Percentiles rank a stretch among this genome's conserved stretches.
Conservation (phyloP, 306 rosid species). For the Luffa acutangula region DNA sequence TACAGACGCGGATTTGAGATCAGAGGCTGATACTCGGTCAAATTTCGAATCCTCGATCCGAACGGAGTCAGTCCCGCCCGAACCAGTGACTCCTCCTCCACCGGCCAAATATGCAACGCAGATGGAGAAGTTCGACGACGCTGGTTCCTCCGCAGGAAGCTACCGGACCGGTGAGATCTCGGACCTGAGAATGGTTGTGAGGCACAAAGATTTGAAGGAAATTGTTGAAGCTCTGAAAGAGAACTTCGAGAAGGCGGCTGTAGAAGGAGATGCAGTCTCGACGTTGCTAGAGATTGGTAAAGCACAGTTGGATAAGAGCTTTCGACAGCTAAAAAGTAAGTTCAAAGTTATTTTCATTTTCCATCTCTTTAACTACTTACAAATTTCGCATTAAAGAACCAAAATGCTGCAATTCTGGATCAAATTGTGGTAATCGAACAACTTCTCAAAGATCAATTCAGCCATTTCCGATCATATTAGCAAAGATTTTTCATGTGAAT, state of each 20-base stretch:
- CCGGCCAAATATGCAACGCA: conserved; percentile 16
- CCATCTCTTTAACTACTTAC: neutral
- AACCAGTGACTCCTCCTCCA: conserved; percentile 1
- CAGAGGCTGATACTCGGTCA: conserved; percentile 56
- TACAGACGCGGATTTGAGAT: conserved; percentile 39
- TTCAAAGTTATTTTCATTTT: neutral
- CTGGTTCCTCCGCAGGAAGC: conserved; percentile 25
- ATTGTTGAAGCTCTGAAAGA: conserved; percentile 74
- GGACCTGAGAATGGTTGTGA: conserved; percentile 79
- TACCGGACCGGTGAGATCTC: conserved; percentile 34
- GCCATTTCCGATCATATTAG: neutral
- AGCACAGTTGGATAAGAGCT: conserved; percentile 87
- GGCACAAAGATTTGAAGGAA: conserved; percentile 86
- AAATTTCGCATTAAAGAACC: neutral
- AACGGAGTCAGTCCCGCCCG: conserved; percentile 25
- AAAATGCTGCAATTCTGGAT: neutral
- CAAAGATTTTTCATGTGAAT: neutral
- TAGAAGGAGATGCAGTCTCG: conserved; percentile 73
- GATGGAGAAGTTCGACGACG: conserved; percentile 27
- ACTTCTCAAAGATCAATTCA: neutral
- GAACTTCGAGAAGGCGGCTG: conserved; percentile 70
- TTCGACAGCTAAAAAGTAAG: conserved; percentile 77
- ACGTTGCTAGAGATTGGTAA: conserved; percentile 71
- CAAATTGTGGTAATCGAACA: neutral
- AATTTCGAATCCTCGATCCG: conserved; percentile 53